These are phyloP conservation scores for Noccaea caerulescens DNA, from an alignment of 345 rosid species.

Conservation along the genomic window DNA sequence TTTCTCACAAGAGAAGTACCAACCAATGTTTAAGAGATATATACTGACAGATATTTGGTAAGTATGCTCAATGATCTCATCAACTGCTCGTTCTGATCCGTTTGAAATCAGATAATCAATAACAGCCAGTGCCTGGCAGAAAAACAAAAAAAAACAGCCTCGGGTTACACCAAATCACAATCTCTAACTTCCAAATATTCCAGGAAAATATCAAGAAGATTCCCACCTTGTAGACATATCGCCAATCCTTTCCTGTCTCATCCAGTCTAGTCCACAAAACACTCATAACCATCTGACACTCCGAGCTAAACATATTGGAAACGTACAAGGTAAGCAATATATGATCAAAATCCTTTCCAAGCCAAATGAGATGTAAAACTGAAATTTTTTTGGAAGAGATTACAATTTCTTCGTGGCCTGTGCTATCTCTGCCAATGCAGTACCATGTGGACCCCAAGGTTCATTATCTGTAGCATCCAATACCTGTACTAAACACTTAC, in stretches of 20 bases:
- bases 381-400: conserved; percentile 25
- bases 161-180: conserved; percentile 11
- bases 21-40: conserved; percentile 19
- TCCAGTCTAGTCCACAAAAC: conserved; percentile 89
- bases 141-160: conserved; percentile 26
- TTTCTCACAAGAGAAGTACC: conserved; percentile 1
- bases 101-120: conserved; percentile 90
- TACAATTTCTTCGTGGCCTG: conserved; percentile 92
- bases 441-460: conserved; percentile 99
- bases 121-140: conserved; percentile 81
- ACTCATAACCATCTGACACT: conserved; percentile 93
- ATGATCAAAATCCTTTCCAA: conserved; percentile 16
- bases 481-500: conserved; percentile 56
- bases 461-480: conserved; percentile 97
- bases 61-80: conserved; percentile 94
- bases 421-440: conserved; percentile 93
- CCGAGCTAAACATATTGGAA: conserved; percentile 62
- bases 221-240: conserved; percentile 91
- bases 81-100: conserved; percentile 98
- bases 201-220: conserved; percentile 22
- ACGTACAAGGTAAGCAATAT: conserved; percentile 25
- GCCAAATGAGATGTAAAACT: background rate
- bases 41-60: conserved; percentile 90
- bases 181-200: background rate
- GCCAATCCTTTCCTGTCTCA: conserved; percentile 98